These are phyloP conservation scores for Phialophora macrospora DNA, from an alignment of 2,329 filamentous ascomycete genomes.

Conservation along the genomic window DNA sequence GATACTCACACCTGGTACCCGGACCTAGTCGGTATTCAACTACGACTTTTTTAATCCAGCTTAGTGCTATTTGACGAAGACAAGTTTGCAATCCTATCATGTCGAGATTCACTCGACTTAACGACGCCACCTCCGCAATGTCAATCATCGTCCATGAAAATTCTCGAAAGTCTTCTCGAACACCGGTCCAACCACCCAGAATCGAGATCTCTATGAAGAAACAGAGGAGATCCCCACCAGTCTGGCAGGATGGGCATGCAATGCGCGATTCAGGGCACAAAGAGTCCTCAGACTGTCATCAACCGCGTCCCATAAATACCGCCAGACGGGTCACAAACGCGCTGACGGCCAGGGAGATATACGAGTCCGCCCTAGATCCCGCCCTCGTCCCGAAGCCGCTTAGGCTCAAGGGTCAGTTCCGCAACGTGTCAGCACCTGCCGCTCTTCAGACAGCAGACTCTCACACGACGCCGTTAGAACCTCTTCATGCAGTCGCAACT, in stretches of 20 bases:
- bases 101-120: not conserved
- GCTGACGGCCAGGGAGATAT: not conserved
- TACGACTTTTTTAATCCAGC: not conserved
- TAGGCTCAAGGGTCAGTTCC: not conserved
- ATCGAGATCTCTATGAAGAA: not conserved
- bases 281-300: not conserved
- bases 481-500: not conserved
- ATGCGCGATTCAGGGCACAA: not conserved
- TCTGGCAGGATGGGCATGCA: not conserved
- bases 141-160: not conserved
- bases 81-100: not conserved
- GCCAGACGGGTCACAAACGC: not conserved
- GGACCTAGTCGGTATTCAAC: not conserved
- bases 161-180: not conserved
- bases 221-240: not conserved
- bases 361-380: not conserved
- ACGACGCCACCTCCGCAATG: not conserved
- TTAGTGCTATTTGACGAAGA: not conserved
- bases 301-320: not conserved
- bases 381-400: conserved; percentile 5
- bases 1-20: not conserved
- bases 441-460: not conserved
- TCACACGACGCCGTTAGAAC: not conserved
- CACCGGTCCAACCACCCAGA: not conserved
- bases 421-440: not conserved